These are phyloP conservation scores for Neurospora sp. DNA, from an alignment of 2,329 filamentous ascomycete genomes.

Conservation along the genomic window DNA sequence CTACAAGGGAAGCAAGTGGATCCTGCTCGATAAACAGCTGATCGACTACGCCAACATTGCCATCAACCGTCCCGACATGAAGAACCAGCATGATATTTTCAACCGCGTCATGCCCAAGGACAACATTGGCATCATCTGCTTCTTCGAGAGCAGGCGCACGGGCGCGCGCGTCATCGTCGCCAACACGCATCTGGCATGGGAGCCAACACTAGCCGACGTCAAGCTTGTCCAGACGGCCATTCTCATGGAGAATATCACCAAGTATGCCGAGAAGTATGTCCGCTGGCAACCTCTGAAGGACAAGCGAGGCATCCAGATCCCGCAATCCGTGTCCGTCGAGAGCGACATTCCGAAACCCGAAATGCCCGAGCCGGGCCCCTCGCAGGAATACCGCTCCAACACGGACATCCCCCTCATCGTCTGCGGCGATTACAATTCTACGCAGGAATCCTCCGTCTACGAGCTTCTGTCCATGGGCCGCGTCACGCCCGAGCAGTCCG, in stretches of 20 bases:
- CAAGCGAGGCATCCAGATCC: conserved; percentile 52
- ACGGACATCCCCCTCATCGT: conserved; percentile 85
- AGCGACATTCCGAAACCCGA: conserved; percentile 39
- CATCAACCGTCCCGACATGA: conserved; percentile 93
- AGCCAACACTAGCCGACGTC: conserved; percentile 81
- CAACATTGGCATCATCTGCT: conserved; percentile 85
- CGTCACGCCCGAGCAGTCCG: conserved; percentile 67
- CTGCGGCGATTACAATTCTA: conserved; percentile 95
- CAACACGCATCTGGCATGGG: conserved; percentile 94
- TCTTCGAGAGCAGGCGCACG: conserved; percentile 84
- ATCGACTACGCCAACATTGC: conserved; percentile 87
- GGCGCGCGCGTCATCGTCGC: conserved; percentile 88
- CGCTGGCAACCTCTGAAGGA: conserved; percentile 73
- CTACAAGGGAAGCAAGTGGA: conserved; percentile 91
- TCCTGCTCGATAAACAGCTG: conserved; percentile 86
- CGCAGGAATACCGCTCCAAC: conserved; percentile 75
- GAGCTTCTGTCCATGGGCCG: conserved; percentile 77
- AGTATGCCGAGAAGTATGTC: conserved; percentile 76
- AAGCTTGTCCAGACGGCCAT: conserved; percentile 96
- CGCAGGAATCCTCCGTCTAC: conserved; percentile 77
- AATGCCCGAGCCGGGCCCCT: conserved; percentile 61
- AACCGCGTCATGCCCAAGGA: conserved; percentile 98
- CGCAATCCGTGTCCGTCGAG: conserved; percentile 26
- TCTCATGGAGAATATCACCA: conserved; percentile 83
- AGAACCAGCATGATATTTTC: conserved; percentile 94